Evolutionary conservation across 768 basidiomycete species (phyloP).

Genomic region (Xerocomellus chrysenteron): DNA sequence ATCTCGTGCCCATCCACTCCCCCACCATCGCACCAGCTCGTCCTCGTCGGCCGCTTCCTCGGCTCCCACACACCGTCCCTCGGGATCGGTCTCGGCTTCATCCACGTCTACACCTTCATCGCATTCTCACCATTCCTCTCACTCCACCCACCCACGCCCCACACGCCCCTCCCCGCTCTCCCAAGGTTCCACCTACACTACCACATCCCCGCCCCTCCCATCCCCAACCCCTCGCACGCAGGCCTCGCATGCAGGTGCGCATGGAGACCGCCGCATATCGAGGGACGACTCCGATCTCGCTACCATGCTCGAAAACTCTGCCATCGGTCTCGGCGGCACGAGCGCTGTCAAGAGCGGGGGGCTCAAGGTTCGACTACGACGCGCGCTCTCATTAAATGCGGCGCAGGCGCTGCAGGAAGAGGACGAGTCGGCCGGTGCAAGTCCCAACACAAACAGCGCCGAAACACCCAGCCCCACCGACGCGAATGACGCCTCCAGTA

Average conservation of each 20-base stretch:
- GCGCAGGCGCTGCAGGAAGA: constrained; percentile 53
- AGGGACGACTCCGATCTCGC: constrained; percentile 72
- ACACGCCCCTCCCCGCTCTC: constrained; percentile 34
- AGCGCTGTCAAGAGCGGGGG: constrained; percentile 57
- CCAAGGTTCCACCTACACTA: constrained; percentile 30
- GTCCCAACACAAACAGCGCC: constrained; percentile 31
- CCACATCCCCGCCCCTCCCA: constrained; percentile 13
- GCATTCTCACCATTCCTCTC: constrained; percentile 27
- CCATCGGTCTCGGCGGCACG: constrained; percentile 37
- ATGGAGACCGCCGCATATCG: constrained; percentile 73
- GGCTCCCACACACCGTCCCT: constrained; percentile 22
- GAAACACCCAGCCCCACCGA: constrained; percentile 29
- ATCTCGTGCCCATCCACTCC: constrained; percentile 25
- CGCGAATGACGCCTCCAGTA: constrained; percentile 28
- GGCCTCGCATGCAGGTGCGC: constrained; percentile 44
- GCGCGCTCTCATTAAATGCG: constrained; percentile 69
- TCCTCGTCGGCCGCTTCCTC: constrained; percentile 28
- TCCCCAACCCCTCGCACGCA: constrained; percentile 22
- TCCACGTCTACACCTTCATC: constrained; percentile 29
- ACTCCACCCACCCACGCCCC: constrained; percentile 29
- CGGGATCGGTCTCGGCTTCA: constrained; percentile 29
- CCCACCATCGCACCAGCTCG: constrained; percentile 34
- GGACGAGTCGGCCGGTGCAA: constrained; percentile 15
- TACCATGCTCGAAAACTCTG: constrained; percentile 44
- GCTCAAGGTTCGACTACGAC: constrained; percentile 73